phyloP scores from a whole-genome alignment of 768 basidiomycete species.

The Podaxis sp. region DNA sequence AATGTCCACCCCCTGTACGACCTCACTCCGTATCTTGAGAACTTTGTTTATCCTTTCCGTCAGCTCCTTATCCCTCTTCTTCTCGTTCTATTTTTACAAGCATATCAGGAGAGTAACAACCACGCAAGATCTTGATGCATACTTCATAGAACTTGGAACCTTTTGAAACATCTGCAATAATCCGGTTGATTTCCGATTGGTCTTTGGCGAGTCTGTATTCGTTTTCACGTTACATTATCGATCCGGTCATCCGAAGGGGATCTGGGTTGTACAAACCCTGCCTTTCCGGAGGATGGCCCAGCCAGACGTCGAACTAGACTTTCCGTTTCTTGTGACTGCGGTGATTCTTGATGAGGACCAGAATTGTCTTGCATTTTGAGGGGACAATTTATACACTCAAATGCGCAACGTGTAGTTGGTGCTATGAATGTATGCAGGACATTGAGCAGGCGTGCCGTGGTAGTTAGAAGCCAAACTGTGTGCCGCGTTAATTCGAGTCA shows the following conservation, averaged over 20 bases:
- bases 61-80: conserved; percentile 83
- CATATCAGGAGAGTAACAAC: neutral
- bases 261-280: conserved; percentile 56
- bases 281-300: conserved; percentile 87
- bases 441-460: neutral
- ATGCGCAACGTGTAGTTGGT: neutral
- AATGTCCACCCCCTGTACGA: conserved; percentile 53
- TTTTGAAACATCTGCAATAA: conserved; percentile 89
- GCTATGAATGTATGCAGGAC: neutral
- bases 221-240: neutral
- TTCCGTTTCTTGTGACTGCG: conserved; percentile 57
- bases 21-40: conserved; percentile 61
- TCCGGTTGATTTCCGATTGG: conserved; percentile 80
- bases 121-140: conserved; percentile 18
- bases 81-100: conserved; percentile 65
- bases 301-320: conserved; percentile 80
- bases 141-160: conserved; percentile 93
- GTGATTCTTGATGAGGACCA: conserved; percentile 13
- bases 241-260: neutral
- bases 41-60: conserved; percentile 74
- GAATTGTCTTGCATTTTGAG: neutral
- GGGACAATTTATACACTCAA: neutral
- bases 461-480: neutral
- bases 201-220: conserved; percentile 61
- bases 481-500: neutral